Percentiles rank a stretch among this genome's conserved stretches.
Conservation (phyloP, 192 early-diverging fungal genomes). For the Coemansia sp. region DNA sequence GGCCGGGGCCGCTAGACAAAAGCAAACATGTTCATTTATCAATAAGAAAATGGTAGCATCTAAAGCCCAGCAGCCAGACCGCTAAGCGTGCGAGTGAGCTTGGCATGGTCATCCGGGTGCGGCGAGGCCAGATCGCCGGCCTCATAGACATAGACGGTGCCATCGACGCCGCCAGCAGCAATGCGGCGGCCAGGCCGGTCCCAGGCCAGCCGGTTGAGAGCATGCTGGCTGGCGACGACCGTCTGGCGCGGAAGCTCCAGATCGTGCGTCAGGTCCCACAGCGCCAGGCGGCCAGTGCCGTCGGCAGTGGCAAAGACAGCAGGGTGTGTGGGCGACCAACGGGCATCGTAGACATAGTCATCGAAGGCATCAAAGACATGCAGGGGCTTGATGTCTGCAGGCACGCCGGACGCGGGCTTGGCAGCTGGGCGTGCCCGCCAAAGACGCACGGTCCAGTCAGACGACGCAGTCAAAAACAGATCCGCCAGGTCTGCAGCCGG, state of each 20-base stretch:
- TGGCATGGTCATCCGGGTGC: slow-evolving; percentile 43
- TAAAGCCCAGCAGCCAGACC: slow-evolving; percentile 14
- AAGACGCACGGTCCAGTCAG: slow-evolving; percentile 97
- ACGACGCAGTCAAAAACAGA: slow-evolving; percentile 84
- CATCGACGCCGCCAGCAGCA: slow-evolving; percentile 81
- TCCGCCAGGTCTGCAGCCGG: slow-evolving; percentile 80
- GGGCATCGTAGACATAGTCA: slow-evolving; percentile 97
- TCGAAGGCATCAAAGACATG: slow-evolving; percentile 88
- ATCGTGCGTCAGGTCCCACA: slow-evolving; percentile 93
- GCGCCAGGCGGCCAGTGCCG: slow-evolving; percentile 81
- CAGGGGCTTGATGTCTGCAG: slow-evolving; percentile 59
- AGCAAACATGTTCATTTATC: background rate
- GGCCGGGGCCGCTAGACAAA: slow-evolving; percentile 28
- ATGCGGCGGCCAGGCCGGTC: slow-evolving; percentile 81
- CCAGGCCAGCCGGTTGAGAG: slow-evolving; percentile 94
- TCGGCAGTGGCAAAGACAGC: slow-evolving; percentile 90
- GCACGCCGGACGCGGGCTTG: slow-evolving; percentile 43
- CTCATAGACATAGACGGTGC: slow-evolving; percentile 84
- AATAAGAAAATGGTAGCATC: background rate
- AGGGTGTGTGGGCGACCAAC: slow-evolving; percentile 97
- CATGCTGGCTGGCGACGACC: slow-evolving; percentile 53
- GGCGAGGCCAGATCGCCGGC: slow-evolving; percentile 75
- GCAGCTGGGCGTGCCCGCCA: slow-evolving; percentile 74
- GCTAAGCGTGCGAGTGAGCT: slow-evolving; percentile 28
- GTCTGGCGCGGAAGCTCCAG: slow-evolving; percentile 64